These are phyloP conservation scores for Colletotrichum sp. DNA, from an alignment of 2,329 filamentous ascomycete species.

Conservation along the genomic window DNA sequence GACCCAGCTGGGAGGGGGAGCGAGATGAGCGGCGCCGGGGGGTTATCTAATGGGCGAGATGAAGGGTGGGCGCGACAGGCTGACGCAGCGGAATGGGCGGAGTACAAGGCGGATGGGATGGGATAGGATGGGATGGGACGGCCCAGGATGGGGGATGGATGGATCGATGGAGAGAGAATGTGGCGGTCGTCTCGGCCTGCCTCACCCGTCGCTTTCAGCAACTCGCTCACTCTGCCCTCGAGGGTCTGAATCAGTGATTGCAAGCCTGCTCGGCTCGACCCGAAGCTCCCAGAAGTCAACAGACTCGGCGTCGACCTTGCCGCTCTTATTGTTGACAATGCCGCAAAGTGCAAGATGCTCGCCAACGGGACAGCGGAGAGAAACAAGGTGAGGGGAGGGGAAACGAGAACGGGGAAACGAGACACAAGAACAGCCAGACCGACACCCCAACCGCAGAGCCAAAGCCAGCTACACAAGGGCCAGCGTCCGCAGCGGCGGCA, in stretches of 20 bases:
- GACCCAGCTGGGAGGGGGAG: constrained; percentile 20
- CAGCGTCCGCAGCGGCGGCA: constrained; percentile 16
- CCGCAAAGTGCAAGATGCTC: not conserved
- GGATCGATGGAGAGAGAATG: constrained; percentile 3
- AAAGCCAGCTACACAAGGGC: constrained; percentile 13
- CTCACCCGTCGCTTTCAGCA: constrained; percentile 20
- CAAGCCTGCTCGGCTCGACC: constrained; percentile 1
- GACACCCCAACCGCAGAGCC: not conserved
- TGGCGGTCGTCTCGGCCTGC: constrained; percentile 20
- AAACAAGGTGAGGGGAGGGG: not conserved
- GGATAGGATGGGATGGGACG: constrained; percentile 17
- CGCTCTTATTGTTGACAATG: not conserved
- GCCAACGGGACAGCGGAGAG: constrained; percentile 1
- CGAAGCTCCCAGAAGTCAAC: not conserved
- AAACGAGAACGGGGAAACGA: constrained; percentile 19
- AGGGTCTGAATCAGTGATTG: not conserved
- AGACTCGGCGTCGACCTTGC: not conserved
- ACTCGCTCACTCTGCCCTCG: not conserved
- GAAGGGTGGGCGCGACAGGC: constrained; percentile 21
- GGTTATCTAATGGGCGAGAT: constrained; percentile 21
- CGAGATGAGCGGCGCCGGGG: constrained; percentile 22
- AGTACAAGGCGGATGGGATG: constrained; percentile 17
- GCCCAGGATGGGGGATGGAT: constrained; percentile 4
- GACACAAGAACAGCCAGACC: constrained; percentile 3
- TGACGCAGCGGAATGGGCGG: constrained; percentile 22